Evolutionary conservation across 805 yeast species (phyloP), one percentile per base, ranked within the genome.

Genomic region (Candida pini): DNA sequence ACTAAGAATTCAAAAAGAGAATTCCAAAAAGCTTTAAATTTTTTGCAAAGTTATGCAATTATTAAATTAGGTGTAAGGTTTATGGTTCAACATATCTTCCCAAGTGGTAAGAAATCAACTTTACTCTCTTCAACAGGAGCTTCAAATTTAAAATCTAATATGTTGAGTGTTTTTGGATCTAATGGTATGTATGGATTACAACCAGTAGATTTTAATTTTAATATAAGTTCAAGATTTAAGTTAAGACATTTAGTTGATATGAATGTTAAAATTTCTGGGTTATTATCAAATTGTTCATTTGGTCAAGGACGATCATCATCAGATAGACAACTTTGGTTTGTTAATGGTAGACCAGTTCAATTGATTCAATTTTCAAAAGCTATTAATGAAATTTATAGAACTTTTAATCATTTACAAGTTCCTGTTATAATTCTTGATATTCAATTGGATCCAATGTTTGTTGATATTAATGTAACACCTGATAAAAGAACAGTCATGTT

Each of bases 401-500:
- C 68, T 24, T 86, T 71, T 56, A 89, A 88, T 45, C 70, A 75
- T 47, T 64, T 78, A 4, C 96, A 88, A 49, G 69, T 54, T 34
- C 97, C 97, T 0, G 73, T 76, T 9, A 65, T 83, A 31, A 65
- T 87, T 2, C 47, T 86, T 3, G 68, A 92, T 54, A 45, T 92
- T 15, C 48, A 51, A 10, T 52, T 86, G 5, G 68, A 71, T 26
- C 66, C 82, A 0, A 47, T 51, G 18, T 62, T 65, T 25, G 40
- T 81, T n/a, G 98, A 92, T 58, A 68, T 92, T 14, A 92, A 92
- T 56, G 83, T 92, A 1, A 80, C 96, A 0, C 97, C 98, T 0
- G 97, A 92, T 54, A 92, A 92, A 53, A 66, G 90, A 34, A 73
- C 77, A 2, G 67, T 89, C 2, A 52, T 84, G 48, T 52, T 88